phyloP scores from a whole-genome alignment of 805 yeast species.

The Scheffersomyces coipomensis region DNA sequence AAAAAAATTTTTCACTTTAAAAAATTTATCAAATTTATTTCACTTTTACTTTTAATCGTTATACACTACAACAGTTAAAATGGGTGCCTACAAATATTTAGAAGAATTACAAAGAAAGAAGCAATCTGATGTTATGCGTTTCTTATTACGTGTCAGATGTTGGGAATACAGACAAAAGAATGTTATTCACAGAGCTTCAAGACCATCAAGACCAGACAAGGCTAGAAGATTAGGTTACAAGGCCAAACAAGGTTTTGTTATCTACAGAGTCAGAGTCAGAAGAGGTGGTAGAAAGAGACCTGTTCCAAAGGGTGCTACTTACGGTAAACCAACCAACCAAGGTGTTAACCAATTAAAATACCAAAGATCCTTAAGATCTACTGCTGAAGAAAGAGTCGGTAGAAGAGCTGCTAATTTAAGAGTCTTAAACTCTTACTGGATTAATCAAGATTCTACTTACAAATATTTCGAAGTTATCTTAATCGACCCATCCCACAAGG shows the following conservation, averaged over 20 bases:
- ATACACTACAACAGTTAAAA: conserved; percentile 28
- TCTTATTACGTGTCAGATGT: conserved; percentile 99
- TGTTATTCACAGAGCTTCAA: conserved; percentile 97
- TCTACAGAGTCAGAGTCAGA: conserved; percentile 98
- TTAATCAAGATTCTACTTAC: conserved; percentile 99
- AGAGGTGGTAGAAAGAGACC: conserved; percentile 99
- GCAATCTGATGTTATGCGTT: conserved; percentile 99
- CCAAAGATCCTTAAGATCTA: conserved; percentile 97
- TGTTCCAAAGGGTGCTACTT: conserved; percentile 99
- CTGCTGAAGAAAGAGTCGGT: conserved; percentile 99
- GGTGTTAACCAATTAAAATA: conserved; percentile 99
- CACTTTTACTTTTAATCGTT: neutral
- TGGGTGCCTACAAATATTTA: conserved; percentile 99
- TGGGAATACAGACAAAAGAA: conserved; percentile 99
- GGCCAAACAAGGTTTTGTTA: conserved; percentile 99
- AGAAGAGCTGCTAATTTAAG: conserved; percentile 98
- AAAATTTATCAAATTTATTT: neutral
- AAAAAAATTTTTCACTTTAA: neutral
- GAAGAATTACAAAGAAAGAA: conserved; percentile 99
- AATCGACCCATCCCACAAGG: conserved; percentile 97
- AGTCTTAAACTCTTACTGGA: conserved; percentile 99
- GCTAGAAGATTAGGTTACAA: conserved; percentile 99
- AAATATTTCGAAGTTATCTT: conserved; percentile 98
- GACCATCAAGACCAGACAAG: conserved; percentile 99
- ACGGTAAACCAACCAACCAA: conserved; percentile 99